These are phyloP conservation scores for Globisporangium echinulatum DNA, from an alignment of 352 stramenopile species.

Conservation along the genomic window DNA sequence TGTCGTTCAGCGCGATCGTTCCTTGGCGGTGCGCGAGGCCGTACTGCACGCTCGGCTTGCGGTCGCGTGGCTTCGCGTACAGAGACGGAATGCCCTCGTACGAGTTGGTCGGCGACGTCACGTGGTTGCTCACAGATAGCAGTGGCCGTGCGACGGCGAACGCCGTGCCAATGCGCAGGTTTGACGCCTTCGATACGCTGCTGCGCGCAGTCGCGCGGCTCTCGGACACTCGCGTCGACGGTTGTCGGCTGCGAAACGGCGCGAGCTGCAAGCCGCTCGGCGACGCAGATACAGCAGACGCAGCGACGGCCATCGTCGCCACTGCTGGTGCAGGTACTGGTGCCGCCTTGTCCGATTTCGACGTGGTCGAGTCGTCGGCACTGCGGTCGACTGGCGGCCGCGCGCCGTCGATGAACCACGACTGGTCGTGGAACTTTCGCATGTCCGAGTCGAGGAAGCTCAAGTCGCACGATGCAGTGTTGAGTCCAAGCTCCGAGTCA, in stretches of 20 bases:
- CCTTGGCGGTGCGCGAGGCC: conserved; percentile 2
- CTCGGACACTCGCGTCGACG: not conserved
- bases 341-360: not conserved
- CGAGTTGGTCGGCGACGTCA: conserved; percentile 16
- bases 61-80: conserved; percentile 11
- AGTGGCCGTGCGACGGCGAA: conserved; percentile 1
- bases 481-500: conserved; percentile 34
- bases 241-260: not conserved
- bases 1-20: conserved; percentile 7
- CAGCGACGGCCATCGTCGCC: not conserved
- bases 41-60: not conserved
- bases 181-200: not conserved
- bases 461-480: conserved; percentile 52
- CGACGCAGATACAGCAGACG: not conserved
- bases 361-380: not conserved
- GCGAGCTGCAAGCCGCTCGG: not conserved
- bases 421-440: conserved; percentile 65
- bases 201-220: not conserved
- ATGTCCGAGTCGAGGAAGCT: conserved; percentile 63
- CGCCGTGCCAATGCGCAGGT: not conserved
- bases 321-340: not conserved
- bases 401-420: conserved; percentile 25
- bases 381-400: not conserved
- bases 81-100: conserved; percentile 13
- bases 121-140: conserved; percentile 2